A percentile compares a stretch with the other conserved stretches of the same genome.
These are phyloP conservation scores for Takashimella tepidaria DNA, from an alignment of 1,284 basidiomycete species.

Conservation along the genomic window DNA sequence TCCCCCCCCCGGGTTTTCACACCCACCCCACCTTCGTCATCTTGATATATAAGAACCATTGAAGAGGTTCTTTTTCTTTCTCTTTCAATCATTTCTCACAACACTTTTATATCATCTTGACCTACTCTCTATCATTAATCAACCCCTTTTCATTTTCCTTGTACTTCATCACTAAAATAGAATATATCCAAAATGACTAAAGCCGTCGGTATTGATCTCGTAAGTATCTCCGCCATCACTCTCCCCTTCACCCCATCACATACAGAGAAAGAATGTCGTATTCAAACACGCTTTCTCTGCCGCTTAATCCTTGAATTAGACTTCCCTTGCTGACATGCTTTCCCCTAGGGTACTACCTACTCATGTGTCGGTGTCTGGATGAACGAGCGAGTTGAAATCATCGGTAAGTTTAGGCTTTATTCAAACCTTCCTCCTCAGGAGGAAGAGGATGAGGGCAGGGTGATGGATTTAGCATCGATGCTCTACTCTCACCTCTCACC, in stretches of 20 bases:
- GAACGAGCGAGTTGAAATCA: constrained; percentile 97
- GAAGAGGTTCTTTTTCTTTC: neutral
- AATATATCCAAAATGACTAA: neutral
- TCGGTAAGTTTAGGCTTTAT: constrained; percentile 51
- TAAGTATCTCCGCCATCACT: neutral
- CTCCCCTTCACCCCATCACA: neutral
- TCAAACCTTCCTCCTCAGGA: no score
- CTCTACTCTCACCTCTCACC: no score
- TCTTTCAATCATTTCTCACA: neutral
- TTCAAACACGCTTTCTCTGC: neutral
- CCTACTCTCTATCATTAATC: neutral
- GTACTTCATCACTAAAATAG: no score
- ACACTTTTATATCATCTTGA: neutral
- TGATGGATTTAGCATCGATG: no score
- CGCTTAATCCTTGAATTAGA: no score
- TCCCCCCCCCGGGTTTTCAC: neutral
- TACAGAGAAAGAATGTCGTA: no score
- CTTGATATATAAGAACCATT: neutral
- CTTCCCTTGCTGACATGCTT: constrained; percentile 48
- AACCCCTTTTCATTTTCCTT: neutral
- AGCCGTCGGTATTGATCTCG: constrained; percentile 4
- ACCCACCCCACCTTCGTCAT: neutral
- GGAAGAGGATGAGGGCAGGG: no score
- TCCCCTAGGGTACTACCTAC: constrained; percentile 66
- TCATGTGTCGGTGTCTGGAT: constrained; percentile 93